These are phyloP conservation scores for Albifimbria verrucaria DNA, from an alignment of 2,329 filamentous ascomycete species.

Conservation along the genomic window DNA sequence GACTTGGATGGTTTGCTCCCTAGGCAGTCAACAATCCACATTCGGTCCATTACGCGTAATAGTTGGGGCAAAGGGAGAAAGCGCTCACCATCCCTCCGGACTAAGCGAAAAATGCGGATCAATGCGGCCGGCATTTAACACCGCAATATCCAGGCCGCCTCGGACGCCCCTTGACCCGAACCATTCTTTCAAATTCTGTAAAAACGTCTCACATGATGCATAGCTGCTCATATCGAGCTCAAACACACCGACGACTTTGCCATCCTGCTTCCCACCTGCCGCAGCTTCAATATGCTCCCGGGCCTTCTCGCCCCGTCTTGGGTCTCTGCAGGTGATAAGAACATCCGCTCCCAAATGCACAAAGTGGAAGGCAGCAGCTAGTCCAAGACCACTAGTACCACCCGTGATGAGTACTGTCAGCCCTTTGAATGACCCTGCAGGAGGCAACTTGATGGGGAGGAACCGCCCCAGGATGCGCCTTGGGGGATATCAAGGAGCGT, in stretches of 20 bases:
- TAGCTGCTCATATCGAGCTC: not conserved
- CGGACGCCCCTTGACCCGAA: not conserved
- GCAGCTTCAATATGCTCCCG: not conserved
- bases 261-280: not conserved
- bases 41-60: not conserved
- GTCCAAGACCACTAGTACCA: not conserved
- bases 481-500: too few species aligned
- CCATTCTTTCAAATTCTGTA: not conserved
- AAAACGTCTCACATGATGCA: not conserved
- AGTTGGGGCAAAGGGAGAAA: not conserved
- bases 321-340: not conserved
- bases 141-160: not conserved
- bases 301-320: not conserved
- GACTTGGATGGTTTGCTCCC: not conserved
- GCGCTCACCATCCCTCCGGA: not conserved
- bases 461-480: too few species aligned
- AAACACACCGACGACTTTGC: not conserved
- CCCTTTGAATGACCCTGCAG: not conserved
- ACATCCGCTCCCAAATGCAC: not conserved
- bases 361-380: not conserved
- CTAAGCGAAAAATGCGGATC: not conserved
- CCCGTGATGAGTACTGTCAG: not conserved
- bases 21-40: too few species aligned
- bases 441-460: too few species aligned
- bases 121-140: not conserved